Percentiles rank a stretch among this genome's conserved stretches.
Evolutionary conservation across 202 grass and related monocot species (phyloP).

Genomic region (Cymbopogon flexuosus): DNA sequence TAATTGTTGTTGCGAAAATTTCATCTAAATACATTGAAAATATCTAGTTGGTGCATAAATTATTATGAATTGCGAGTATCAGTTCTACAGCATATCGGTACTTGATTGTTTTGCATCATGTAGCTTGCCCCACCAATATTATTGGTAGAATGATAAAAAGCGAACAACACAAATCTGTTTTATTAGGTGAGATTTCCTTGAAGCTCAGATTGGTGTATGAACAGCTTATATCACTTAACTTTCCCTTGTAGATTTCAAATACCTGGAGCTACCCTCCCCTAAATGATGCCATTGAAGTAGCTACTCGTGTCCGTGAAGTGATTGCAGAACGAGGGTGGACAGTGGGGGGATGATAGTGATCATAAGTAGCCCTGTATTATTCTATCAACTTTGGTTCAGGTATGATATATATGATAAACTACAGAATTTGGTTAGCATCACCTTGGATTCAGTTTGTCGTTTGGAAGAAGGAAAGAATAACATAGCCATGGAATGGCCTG

Average conservation of each 20-base stretch:
- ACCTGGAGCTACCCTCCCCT: constrained; percentile 87
- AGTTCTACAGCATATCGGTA: neutral
- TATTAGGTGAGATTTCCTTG: neutral
- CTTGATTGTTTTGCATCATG: neutral
- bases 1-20: neutral
- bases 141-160: constrained; percentile 9
- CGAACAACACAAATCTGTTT: neutral
- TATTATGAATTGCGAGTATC: neutral
- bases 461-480: constrained; percentile 37
- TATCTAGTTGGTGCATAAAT: neutral
- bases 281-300: constrained; percentile 76
- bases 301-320: constrained; percentile 59
- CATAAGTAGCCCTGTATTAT: constrained; percentile 32
- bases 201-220: neutral
- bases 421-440: constrained; percentile 30
- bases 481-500: constrained; percentile 44
- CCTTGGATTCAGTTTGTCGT: constrained; percentile 3
- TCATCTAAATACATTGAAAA: constrained; percentile 8
- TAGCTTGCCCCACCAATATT: neutral
- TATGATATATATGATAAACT: constrained; percentile 13
- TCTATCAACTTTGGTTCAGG: constrained; percentile 9
- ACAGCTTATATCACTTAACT: constrained; percentile 11
- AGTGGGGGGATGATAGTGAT: constrained; percentile 46
- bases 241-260: constrained; percentile 68
- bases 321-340: constrained; percentile 73